phyloP scores from a whole-genome alignment of 805 yeast genomes.

The Teunomyces lycoperdinae region DNA sequence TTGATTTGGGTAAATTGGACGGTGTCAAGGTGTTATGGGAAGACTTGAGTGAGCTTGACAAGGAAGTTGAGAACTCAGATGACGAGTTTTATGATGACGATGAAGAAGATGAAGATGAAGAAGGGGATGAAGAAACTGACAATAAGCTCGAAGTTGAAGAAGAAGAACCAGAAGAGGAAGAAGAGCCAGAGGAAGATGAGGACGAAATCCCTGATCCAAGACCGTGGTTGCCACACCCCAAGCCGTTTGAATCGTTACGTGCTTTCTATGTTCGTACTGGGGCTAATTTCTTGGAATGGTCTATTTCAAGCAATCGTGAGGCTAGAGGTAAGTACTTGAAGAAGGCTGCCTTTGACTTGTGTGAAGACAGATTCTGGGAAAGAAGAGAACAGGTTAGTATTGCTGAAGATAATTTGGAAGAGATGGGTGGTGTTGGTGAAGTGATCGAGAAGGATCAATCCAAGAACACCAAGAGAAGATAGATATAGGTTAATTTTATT shows the following conservation, averaged over 20 bases:
- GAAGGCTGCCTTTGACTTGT: slow-evolving; percentile 82
- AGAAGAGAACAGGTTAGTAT: slow-evolving; percentile 88
- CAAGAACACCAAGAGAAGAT: slow-evolving; percentile 50
- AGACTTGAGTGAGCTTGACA: slow-evolving; percentile 59
- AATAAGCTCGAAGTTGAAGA: slow-evolving; percentile 43
- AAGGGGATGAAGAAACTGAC: slow-evolving; percentile 55
- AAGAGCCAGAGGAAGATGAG: slow-evolving; percentile 56
- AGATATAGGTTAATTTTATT: slow-evolving; percentile 6
- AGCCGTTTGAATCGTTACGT: slow-evolving; percentile 82
- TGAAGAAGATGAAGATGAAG: slow-evolving; percentile 55
- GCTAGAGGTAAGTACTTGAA: slow-evolving; percentile 88
- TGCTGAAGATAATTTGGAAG: slow-evolving; percentile 87
- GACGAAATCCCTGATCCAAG: slow-evolving; percentile 83
- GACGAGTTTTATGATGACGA: slow-evolving; percentile 56
- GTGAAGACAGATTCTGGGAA: slow-evolving; percentile 98
- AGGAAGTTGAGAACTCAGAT: slow-evolving; percentile 56
- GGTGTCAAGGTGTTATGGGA: slow-evolving; percentile 92
- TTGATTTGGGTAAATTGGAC: slow-evolving; percentile 83
- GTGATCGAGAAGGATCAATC: slow-evolving; percentile 71
- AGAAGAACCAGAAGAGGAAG: slow-evolving; percentile 64
- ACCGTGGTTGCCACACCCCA: slow-evolving; percentile 98
- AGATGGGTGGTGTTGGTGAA: slow-evolving; percentile 86
- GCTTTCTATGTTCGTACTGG: slow-evolving; percentile 85
- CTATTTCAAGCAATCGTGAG: slow-evolving; percentile 79
- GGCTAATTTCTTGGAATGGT: slow-evolving; percentile 87